Percentiles rank a stretch among this genome's conserved stretches.
These are phyloP conservation scores for Thielaviopsis punctulata DNA, from an alignment of 2,329 filamentous ascomycete species.

Conservation along the genomic window DNA sequence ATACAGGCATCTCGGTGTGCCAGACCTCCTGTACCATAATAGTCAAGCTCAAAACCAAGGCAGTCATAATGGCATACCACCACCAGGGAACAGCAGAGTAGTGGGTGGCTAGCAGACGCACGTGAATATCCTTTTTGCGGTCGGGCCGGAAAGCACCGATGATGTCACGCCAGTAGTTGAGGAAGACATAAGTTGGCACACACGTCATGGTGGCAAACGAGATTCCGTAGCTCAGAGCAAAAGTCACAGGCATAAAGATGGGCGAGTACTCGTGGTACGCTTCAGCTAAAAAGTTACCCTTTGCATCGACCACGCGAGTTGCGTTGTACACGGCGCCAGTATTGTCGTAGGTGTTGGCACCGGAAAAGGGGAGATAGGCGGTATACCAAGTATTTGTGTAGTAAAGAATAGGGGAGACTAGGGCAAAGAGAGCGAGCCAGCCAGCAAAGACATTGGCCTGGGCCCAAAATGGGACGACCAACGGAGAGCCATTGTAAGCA, in stretches of 20 bases:
- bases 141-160: conserved; percentile 18
- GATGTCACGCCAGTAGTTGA: conserved; percentile 36
- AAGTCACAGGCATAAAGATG: conserved; percentile 35
- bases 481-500: conserved; percentile 31
- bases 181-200: conserved; percentile 31
- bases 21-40: conserved; percentile 21
- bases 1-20: conserved; percentile 26
- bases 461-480: conserved; percentile 35
- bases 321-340: conserved; percentile 42
- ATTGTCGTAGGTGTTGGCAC: conserved; percentile 43
- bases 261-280: conserved; percentile 45
- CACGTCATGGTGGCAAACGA: conserved; percentile 38
- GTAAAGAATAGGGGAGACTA: conserved; percentile 38
- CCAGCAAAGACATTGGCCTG: conserved; percentile 37
- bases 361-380: conserved; percentile 42
- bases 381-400: conserved; percentile 38
- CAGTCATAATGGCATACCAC: conserved; percentile 34
- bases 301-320: conserved; percentile 35
- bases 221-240: conserved; percentile 36
- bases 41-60: conserved; percentile 29
- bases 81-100: conserved; percentile 37
- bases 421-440: conserved; percentile 35
- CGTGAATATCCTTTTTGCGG: conserved; percentile 27
- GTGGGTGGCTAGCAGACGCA: conserved; percentile 33
- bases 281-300: conserved; percentile 38